These are phyloP conservation scores for Microcyclospora tardicrescens DNA, from an alignment of 2,329 filamentous ascomycete genomes.

Conservation along the genomic window DNA sequence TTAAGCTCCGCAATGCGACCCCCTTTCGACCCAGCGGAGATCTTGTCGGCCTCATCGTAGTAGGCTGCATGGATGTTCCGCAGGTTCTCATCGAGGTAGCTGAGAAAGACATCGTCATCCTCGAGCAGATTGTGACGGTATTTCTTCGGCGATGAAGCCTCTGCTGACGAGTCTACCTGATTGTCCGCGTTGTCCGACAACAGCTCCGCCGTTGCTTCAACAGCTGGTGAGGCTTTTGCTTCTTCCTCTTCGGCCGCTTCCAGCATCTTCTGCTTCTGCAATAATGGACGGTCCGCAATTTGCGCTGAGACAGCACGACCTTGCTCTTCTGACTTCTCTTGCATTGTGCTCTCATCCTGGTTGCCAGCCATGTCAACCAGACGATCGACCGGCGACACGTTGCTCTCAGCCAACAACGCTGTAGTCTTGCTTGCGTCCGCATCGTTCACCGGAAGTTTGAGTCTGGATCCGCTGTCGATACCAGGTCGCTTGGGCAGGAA, in stretches of 20 bases:
- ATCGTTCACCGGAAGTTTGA: conserved; percentile 2
- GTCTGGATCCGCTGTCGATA: neutral
- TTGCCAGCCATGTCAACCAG: conserved; percentile 63
- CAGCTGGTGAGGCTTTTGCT: conserved; percentile 36
- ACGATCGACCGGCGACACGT: conserved; percentile 53
- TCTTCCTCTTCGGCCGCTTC: conserved; percentile 65
- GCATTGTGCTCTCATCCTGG: conserved; percentile 53
- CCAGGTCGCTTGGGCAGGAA: conserved; percentile 65
- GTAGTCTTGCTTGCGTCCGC: conserved; percentile 3
- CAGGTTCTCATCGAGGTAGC: conserved; percentile 62
- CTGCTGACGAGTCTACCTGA: conserved; percentile 27
- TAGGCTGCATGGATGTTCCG: conserved; percentile 64
- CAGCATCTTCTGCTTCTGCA: conserved; percentile 84
- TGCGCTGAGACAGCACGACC: conserved; percentile 80
- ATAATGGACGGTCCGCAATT: conserved; percentile 70
- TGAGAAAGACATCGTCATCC: conserved; percentile 76
- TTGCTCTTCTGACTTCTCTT: conserved; percentile 71
- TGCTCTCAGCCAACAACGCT: conserved; percentile 11
- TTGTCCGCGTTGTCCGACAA: conserved; percentile 22
- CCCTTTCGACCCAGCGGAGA: conserved; percentile 29
- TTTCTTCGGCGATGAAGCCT: conserved; percentile 23
- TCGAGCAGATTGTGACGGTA: conserved; percentile 65
- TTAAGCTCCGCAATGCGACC: conserved; percentile 38
- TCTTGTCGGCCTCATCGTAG: conserved; percentile 66
- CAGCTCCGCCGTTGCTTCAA: conserved; percentile 32